Evolutionary conservation across 495 filamentous ascomycete genomes (phyloP), one percentile per base, ranked within the genome.

Genomic region (Penicillium odoratum): DNA sequence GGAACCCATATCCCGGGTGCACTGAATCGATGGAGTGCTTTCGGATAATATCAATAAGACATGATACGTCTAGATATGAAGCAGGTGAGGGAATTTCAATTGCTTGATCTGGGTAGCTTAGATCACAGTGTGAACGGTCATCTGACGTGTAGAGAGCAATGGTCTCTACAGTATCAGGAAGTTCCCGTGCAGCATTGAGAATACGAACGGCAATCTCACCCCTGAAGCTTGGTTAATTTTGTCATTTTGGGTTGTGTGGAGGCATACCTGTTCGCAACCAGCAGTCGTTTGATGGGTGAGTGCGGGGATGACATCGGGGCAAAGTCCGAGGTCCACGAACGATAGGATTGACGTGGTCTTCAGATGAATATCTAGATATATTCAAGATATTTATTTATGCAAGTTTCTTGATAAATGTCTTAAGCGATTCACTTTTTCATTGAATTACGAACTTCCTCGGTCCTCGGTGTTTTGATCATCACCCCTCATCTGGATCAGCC

Each of bases 161-260:
- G 7, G 78, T 84, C 60, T 84, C 77, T 51, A 83, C 74, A 26
- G 65, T 51, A 7, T 59, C 57, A 10, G 67, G 71, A 25, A 83
- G 62, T 61, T 87, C 84, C 25, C 82, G 73, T 36, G 81, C 79
- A 50, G 83, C 76, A 18, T 80, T 74, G 11, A 87, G 62, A 43
- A 87, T 82, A 2, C 84, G 80, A 3, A 79, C 78, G 26, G 83
- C 82, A 43, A 87, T 85, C 65, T 87, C 84, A 48, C 84, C 84
- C 70, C 84, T 84, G 50, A 1, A 21, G 28, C 16, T 25, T 51
- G 3, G 4, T 31, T 33, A 34, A 16, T 34, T 1, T 18, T 34
- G 3, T 52, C 10, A 44, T 31, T 55, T 30, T 7, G 48, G 48
- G 42, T 44, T 46, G 28, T 46, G 16, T 38, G 38, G 8, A 18